Percentiles rank a stretch among this genome's conserved stretches.
Conservation (phyloP, 2,329 filamentous ascomycete genomes). For the Calonectria montana region DNA sequence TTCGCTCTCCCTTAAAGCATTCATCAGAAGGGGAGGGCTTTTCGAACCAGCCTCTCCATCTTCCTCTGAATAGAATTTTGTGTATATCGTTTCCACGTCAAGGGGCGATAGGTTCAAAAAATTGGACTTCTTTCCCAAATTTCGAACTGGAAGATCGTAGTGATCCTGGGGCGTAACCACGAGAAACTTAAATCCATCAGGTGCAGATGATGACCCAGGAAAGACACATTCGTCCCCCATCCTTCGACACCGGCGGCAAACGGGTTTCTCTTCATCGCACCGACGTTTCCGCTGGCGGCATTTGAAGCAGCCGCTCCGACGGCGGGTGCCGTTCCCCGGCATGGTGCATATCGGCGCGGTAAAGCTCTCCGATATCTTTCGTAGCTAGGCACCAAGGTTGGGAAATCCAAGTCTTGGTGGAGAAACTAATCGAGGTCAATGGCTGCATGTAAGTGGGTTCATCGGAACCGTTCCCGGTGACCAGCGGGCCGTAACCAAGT, state of each 20-base stretch:
- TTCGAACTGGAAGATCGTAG: conserved; percentile 23
- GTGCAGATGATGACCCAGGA: conserved; percentile 30
- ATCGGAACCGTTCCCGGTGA: background rate
- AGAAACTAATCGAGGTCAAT: background rate
- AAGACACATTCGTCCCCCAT: conserved; percentile 31
- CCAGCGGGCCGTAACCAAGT: background rate
- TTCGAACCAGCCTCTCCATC: background rate
- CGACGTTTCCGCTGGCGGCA: conserved; percentile 63
- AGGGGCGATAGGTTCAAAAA: conserved; percentile 34
- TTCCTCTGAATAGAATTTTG: conserved; percentile 14
- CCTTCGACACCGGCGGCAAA: conserved; percentile 29
- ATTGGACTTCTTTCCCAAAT: background rate
- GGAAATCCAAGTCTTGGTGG: background rate
- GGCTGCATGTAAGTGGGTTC: background rate
- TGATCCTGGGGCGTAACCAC: conserved; percentile 29
- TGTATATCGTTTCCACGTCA: conserved; percentile 12
- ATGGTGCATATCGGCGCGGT: conserved; percentile 30
- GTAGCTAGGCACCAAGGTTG: background rate
- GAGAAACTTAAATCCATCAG: conserved; percentile 38
- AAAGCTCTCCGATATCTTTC: background rate
- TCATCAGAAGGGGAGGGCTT: background rate
- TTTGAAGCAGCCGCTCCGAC: conserved; percentile 52
- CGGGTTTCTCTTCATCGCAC: conserved; percentile 52
- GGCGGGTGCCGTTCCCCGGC: conserved; percentile 34
- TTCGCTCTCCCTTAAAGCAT: background rate